Conservation (phyloP, 352 stramenopile species). For the Phytopythium aichiense region DNA sequence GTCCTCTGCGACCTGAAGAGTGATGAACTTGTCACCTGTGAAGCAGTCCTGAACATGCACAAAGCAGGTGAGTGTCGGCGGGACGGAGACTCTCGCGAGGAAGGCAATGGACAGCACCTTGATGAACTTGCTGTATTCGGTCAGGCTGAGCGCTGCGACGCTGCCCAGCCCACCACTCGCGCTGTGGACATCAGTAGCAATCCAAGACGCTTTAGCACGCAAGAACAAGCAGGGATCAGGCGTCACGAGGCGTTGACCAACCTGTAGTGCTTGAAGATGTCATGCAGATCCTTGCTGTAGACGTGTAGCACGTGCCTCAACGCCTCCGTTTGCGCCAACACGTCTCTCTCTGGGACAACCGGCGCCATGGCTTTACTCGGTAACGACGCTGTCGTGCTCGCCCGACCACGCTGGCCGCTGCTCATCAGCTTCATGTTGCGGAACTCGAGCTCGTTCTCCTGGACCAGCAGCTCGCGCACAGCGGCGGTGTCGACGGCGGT, state of each 20-base stretch:
- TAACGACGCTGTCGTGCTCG: neutral
- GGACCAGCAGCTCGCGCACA: constrained; percentile 56
- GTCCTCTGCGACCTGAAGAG: constrained; percentile 30
- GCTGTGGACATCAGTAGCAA: constrained; percentile 20
- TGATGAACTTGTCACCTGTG: constrained; percentile 42
- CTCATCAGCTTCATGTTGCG: neutral
- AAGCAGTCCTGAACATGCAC: constrained; percentile 33
- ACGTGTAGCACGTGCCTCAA: constrained; percentile 45
- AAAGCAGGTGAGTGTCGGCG: neutral
- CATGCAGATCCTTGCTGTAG: constrained; percentile 74
- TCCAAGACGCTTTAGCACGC: neutral
- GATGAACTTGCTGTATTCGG: constrained; percentile 74
- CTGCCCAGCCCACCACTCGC: constrained; percentile 57
- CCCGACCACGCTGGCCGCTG: neutral
- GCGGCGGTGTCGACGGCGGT: constrained; percentile 34
- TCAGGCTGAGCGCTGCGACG: constrained; percentile 66
- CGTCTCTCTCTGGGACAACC: constrained; percentile 56
- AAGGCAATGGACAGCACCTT: constrained; percentile 19
- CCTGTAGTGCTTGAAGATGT: constrained; percentile 86
- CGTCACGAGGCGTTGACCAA: constrained; percentile 1
- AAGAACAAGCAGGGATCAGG: neutral
- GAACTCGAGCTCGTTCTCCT: constrained; percentile 28
- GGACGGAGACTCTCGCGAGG: neutral
- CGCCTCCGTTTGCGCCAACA: constrained; percentile 39
- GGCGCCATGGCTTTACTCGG: constrained; percentile 14